Base-by-base conservation (phyloP, 2,329 filamentous ascomycete species). In the Byssothecium circinans region DNA sequence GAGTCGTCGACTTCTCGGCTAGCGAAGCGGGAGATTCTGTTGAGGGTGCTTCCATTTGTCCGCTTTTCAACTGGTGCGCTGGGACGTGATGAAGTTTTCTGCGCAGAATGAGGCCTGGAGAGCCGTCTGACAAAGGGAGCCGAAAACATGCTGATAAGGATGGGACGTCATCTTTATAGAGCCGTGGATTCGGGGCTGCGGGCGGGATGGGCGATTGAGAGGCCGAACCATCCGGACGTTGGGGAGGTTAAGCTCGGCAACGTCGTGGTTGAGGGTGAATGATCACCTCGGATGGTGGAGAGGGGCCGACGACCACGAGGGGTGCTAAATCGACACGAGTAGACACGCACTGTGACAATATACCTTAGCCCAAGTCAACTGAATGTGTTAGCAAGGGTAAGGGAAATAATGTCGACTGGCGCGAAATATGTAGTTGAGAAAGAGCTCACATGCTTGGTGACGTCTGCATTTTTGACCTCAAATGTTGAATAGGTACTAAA, bases 51-150 rank as follows among this genome's bases (percentile, higher is more conserved):
- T 70, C 66, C 67, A 69, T 70, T 60, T 69, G 66, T 57, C 66
- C 67, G 66, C 59, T 64, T 64, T 60, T 57, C 60, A 47, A 61
- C 56, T 61, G 60, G 55, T 53, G 23, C 23, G 10, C 41, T 52
- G 56, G 65, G 54, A 64, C 58, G 65, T 68, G 65, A 65, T 67
- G 55, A 59, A 57, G 57, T 60, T 60, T 70, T 65, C 67, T 58
- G 66, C 66, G 67, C 52, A 70, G 54, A 68, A 67, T 67, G 55
- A 62, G 67, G 64, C 65, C 63, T 65, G 53, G 43, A 49, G 47
- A 52, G 47, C 41, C 36, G 39, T n/a, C 33, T 17, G 46, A 47
- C 53, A 50, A 41, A 45, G 41, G 34, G 40, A 36, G 47, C 43
- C 39, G 47, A 44, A 37, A 37, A 38, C 29, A 23, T 41, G 53